Base-by-base conservation (phyloP, 805 yeast genomes). In the Priceomyces castillae region DNA sequence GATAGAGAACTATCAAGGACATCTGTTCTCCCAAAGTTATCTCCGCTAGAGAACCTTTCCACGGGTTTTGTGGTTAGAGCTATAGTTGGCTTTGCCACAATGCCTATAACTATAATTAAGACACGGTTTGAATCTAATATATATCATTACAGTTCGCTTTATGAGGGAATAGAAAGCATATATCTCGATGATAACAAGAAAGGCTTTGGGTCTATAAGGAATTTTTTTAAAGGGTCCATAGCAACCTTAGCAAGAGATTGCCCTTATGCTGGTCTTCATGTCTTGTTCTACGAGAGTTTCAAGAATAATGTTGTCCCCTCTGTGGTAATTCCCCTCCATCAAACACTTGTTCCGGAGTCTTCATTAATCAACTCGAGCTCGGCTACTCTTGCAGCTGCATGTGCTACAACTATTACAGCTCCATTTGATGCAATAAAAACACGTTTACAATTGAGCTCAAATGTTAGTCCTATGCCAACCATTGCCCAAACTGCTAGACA, bases 381-480 rank as follows among this genome's bases (percentile, higher is more conserved):
- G n/a, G 99, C 98, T 0, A 71, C 85, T 5, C 30, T 72, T 2
- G 87, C 98, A 0, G 95, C 98, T 0, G 69, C 81, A 10, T 56
- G 83, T 7, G 86, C 98, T 1, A 90, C 97, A 1, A 71, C 92
- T 0, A 70, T 87, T 14, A 92, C 99, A 0, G 95, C 95, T 1
- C 99, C 99, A 0, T 92, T 92, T 58, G 99, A 92, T 57, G 87
- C 97, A 0, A 79, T 94, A 26, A 92, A 92, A 61, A 94, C 98
- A 0, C 74, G 96, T 45, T 82, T 94, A 77, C 99, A 92, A 66
- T 67, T 92, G 39, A 68, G 79, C 19, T 5, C 36, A 25, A 39
- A 63, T 3, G 39, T 45, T 10, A 34, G 31, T 2, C 31, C 40
- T 1, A 46, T 46, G 30, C 19, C 43, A 82, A 89, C 2, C 46